Percentiles rank a stretch among this genome's conserved stretches.
Conservation (phyloP, 2,329 filamentous ascomycete genomes). For the Diaporthe destruens region DNA sequence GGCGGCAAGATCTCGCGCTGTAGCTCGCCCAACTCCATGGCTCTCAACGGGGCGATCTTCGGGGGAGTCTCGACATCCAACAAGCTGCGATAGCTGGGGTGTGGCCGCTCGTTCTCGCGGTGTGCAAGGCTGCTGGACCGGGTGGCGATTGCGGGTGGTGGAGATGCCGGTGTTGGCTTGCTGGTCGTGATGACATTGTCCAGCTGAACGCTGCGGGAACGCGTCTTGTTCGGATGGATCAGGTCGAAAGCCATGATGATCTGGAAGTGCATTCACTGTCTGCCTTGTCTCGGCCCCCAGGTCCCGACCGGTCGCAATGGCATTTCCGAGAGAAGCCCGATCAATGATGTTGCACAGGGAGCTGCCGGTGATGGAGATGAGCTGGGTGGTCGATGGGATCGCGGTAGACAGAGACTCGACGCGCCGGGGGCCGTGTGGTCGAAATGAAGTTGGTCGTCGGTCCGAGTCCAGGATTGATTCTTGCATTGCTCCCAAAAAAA, state of each 20-base stretch:
- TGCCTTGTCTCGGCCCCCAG: slow-evolving; percentile 60
- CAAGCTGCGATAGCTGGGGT: slow-evolving; percentile 64
- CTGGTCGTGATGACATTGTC: slow-evolving; percentile 51
- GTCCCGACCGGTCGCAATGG: slow-evolving; percentile 9
- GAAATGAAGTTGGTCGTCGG: slow-evolving; percentile 8
- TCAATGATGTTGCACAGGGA: not conserved
- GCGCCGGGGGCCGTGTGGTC: slow-evolving; percentile 14
- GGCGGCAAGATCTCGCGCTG: slow-evolving; percentile 50
- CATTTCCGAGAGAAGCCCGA: slow-evolving; percentile 2
- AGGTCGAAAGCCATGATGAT: slow-evolving; percentile 56
- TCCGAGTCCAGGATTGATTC: slow-evolving; percentile 33
- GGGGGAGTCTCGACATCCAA: slow-evolving; percentile 64
- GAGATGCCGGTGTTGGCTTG: slow-evolving; percentile 40
- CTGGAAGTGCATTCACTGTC: slow-evolving; percentile 53
- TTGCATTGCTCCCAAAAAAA: slow-evolving; percentile 39
- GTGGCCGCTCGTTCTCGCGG: slow-evolving; percentile 51
- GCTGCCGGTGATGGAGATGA: not conserved
- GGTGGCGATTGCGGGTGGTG: slow-evolving; percentile 47
- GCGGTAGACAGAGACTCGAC: slow-evolving; percentile 10
- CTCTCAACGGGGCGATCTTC: slow-evolving; percentile 57
- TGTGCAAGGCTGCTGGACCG: slow-evolving; percentile 53
- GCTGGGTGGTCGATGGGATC: slow-evolving; percentile 5
- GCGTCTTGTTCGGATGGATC: slow-evolving; percentile 58
- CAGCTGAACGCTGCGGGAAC: slow-evolving; percentile 63
- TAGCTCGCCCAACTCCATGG: slow-evolving; percentile 63